phyloP scores from a whole-genome alignment of 495 filamentous ascomycete species.

The Wilcoxina mikolae region DNA sequence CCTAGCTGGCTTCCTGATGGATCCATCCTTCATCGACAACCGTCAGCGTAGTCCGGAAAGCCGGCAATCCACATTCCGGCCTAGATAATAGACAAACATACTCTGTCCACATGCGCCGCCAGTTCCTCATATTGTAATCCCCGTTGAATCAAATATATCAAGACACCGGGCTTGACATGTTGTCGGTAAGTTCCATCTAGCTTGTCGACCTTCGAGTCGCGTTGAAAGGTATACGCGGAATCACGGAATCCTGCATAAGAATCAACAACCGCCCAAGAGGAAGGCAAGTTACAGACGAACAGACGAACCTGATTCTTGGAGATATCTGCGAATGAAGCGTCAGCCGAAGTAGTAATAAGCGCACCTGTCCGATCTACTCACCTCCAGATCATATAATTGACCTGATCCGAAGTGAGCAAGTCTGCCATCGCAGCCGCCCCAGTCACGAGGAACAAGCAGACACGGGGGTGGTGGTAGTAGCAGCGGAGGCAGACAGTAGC shows the following conservation, averaged over 20 bases:
- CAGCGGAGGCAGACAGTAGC: not conserved
- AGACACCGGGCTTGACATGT: conserved; percentile 12
- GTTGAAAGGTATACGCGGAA: conserved; percentile 25
- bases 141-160: conserved; percentile 27
- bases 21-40: conserved; percentile 19
- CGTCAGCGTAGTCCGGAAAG: not conserved
- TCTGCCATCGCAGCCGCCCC: conserved; percentile 24
- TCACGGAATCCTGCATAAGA: conserved; percentile 25
- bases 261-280: conserved; percentile 9
- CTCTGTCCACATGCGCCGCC: conserved; percentile 22
- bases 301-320: conserved; percentile 73
- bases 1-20: conserved; percentile 20
- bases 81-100: not conserved
- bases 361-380: conserved; percentile 37
- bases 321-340: conserved; percentile 46
- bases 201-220: conserved; percentile 22
- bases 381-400: conserved; percentile 99
- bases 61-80: too few species aligned
- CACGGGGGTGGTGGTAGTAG: not conserved
- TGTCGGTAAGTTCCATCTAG: conserved; percentile 12
- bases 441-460: conserved; percentile 1
- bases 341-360: conserved; percentile 16
- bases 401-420: conserved; percentile 69
- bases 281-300: conserved; percentile 16
- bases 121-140: conserved; percentile 27